A percentile compares a stretch with the other conserved stretches of the same genome.
Conservation (phyloP, 306 rosid species). For the Crataegus laevigata region DNA sequence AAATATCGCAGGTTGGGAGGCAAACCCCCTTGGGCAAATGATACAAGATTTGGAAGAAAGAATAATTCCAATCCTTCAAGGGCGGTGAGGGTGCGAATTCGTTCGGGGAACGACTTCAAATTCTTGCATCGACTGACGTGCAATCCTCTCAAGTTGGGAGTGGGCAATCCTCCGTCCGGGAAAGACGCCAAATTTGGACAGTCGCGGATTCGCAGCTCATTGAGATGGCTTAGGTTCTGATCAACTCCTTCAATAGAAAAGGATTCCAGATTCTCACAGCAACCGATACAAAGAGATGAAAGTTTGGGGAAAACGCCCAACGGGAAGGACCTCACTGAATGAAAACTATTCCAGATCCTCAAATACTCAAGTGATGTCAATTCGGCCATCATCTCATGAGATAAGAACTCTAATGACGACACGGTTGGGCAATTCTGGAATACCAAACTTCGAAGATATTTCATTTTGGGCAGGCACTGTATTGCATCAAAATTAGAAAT, state of each 20-base stretch:
- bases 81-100: too few relatives aligned
- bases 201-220: background rate
- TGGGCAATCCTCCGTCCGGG: constrained; percentile 24
- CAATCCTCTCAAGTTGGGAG: background rate
- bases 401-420: background rate
- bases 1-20: too few relatives aligned
- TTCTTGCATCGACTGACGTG: rapidly evolving
- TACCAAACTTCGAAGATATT: too few relatives aligned
- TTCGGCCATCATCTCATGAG: background rate
- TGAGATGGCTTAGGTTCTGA: background rate
- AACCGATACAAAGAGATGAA: rapidly evolving
- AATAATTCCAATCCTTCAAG: too few relatives aligned
- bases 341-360: rapidly evolving
- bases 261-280: constrained; percentile 2
- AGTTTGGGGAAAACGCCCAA: background rate
- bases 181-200: constrained; percentile 27
- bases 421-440: rapidly evolving
- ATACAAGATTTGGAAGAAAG: too few relatives aligned
- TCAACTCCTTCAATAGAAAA: constrained; percentile 10
- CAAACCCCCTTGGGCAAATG: too few relatives aligned
- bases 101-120: background rate
- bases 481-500: too few relatives aligned
- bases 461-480: too few relatives aligned
- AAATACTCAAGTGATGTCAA: background rate
- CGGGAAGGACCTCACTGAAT: background rate